Conservation (phyloP, 2,329 filamentous ascomycete species). For the Furcasterigmium furcatum region DNA sequence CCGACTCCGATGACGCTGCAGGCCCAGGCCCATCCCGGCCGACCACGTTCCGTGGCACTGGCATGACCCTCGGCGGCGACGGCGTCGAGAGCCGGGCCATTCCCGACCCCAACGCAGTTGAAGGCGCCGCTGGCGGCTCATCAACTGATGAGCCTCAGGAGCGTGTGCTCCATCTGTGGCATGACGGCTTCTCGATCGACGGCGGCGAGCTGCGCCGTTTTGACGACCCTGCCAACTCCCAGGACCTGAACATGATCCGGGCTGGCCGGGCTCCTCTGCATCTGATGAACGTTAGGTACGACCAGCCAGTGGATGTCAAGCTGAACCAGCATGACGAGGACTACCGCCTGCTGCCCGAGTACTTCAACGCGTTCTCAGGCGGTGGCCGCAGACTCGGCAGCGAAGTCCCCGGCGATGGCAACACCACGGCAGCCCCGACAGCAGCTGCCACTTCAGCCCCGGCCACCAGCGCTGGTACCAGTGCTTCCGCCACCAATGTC, state of each 20-base stretch:
- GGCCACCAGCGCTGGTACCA: slow-evolving; percentile 24
- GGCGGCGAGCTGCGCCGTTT: slow-evolving; percentile 76
- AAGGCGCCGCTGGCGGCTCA: slow-evolving; percentile 23
- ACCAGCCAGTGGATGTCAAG: slow-evolving; percentile 76
- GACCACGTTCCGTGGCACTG: slow-evolving; percentile 63
- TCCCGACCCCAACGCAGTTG: slow-evolving; percentile 48
- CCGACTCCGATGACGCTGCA: slow-evolving; percentile 46
- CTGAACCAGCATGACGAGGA: slow-evolving; percentile 73
- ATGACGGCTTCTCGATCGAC: slow-evolving; percentile 81
- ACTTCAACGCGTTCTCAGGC: slow-evolving; percentile 73
- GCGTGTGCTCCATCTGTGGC: slow-evolving; percentile 75
- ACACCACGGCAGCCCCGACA: slow-evolving; percentile 6
- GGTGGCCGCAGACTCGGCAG: slow-evolving; percentile 72
- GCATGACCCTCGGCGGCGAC: slow-evolving; percentile 76
- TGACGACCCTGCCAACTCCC: slow-evolving; percentile 72
- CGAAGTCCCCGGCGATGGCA: slow-evolving; percentile 62
- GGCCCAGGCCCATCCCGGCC: slow-evolving; percentile 47
- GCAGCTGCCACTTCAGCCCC: slow-evolving; percentile 18
- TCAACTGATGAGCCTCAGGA: slow-evolving; percentile 49
- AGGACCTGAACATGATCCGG: slow-evolving; percentile 72
- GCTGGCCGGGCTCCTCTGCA: slow-evolving; percentile 73
- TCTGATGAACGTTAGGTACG: slow-evolving; percentile 71
- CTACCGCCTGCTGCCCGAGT: slow-evolving; percentile 69
- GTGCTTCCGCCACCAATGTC: slow-evolving; percentile 30
- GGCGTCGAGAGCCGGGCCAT: slow-evolving; percentile 67